Evolutionary conservation across 1,139 yeast genomes (phyloP), one percentile per base, ranked within the genome.

Genomic region (Pichia sp.): DNA sequence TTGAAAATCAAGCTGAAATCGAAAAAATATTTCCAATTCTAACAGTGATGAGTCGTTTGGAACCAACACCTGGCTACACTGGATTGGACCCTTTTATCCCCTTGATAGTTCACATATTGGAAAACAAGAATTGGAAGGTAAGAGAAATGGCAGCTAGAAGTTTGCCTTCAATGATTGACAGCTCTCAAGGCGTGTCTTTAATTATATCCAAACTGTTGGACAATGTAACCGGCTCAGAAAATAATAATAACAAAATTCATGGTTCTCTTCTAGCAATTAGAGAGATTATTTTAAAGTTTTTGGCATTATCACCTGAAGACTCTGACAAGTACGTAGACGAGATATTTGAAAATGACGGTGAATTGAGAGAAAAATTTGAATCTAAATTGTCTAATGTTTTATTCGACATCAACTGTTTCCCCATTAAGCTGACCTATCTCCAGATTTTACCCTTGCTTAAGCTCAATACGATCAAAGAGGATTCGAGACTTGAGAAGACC

Each of bases 81-180:
- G 83, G 80, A 0, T 66, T 86, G 50, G 71, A 71, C 16, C 79
- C 74, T 9, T 85, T 87, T 62, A 68, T 73, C 50, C 75, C 75
- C 0, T 67, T 78, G 27, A 71, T 88, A 16, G 59, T 73, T 17
- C 59, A 65, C 2, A 80, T 85, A 58, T 68, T 87, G 45, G 71
- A 72, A 1, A 76, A 82, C 60, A 72, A 71, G 49, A 74, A 77
- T 54, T 92, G 97, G 97, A 90, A 89, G 63, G 78, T 92, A 2
- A 77, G 99, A 58, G 96, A 91, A 66, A 80, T 88, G 79, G 85
- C 95, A 0, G 90, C 97, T 0, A 75, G 85, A 65, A 80, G 91
- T 3, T 65, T 89, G 1, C 80, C 85, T 0, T 72, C 85, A 0
- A 70, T 87, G 56, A 68, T 76, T 2, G 67, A 71, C 9, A 67